Base-by-base conservation (phyloP, 164 flowering plant genomes). In the Liriodendron chinense region DNA sequence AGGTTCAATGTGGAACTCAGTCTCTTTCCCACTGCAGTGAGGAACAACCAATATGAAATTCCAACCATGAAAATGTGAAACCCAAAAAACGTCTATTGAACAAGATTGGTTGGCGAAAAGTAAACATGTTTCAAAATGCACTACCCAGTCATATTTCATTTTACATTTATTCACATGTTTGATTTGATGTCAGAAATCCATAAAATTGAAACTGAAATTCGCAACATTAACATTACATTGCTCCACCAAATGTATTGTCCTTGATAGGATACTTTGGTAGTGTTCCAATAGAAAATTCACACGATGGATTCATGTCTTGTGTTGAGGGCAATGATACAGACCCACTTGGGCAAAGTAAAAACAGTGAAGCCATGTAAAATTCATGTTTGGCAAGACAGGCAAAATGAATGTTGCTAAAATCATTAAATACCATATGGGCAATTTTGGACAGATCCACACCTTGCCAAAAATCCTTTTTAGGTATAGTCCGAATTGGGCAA, bases 1-100 rank as follows among this genome's bases (percentile, higher is more conserved):
- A 48, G 96, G 98, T 76, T 93, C 96, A 81, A 93, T 93, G 47
- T 83, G 91, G 75, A 93, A 93, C 74, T 93, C 96, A 5, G 94
- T 90, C 86, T 93, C 93, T 80, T 88, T 90, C 48, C 98, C 98
- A 79, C 98, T 93, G 90, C 70, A 71, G 81, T 72, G 43, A 26
- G 63, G 24, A 21, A 18, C 73, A n/a, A 53, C 47, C 22, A 21
- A 59, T 5, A 28, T 14, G 65, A 59, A 20, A 13, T 53, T 53
- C 59, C 59, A 16, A 10, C 59, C 18, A 53, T 16, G 18, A 12
- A 53, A 53, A 53, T 53, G 18, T 12, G 12, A 53, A 53, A 9
- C 59, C 59, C 10, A 1, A 16, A 53, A 16, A 53, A 53, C 9
- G 59, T 53, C 18, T 8, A 16, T 12, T 14, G 59, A 12, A 53